A percentile compares a stretch with the other conserved stretches of the same genome.
These are phyloP conservation scores for Eucalyptus fibrosa DNA, from an alignment of 345 rosid species.

Conservation along the genomic window DNA sequence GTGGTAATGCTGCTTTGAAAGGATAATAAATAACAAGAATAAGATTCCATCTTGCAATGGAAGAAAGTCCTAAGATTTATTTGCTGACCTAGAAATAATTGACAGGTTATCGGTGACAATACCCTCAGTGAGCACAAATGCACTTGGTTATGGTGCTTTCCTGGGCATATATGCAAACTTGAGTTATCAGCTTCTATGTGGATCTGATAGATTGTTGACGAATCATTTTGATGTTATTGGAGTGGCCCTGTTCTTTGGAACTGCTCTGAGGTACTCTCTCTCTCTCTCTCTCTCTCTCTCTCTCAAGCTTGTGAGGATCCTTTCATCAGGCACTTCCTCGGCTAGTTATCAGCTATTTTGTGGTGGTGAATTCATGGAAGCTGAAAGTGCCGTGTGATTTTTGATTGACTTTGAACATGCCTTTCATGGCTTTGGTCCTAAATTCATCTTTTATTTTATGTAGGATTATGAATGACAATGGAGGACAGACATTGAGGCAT, in stretches of 20 bases:
- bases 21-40: neutral
- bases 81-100: neutral
- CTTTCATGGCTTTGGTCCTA: neutral
- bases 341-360: neutral
- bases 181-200: slow-evolving; percentile 76
- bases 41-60: neutral
- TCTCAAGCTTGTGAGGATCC: neutral
- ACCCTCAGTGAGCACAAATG: slow-evolving; percentile 54
- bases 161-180: slow-evolving; percentile 77
- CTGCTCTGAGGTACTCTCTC: slow-evolving; percentile 61
- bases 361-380: neutral
- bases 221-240: slow-evolving; percentile 95
- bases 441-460: neutral
- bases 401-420: neutral
- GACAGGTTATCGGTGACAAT: slow-evolving; percentile 69
- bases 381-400: neutral
- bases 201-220: slow-evolving; percentile 58
- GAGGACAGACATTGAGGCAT: slow-evolving; percentile 63
- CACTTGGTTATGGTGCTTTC: slow-evolving; percentile 86
- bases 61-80: neutral
- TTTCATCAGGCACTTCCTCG: neutral
- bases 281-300: neutral
- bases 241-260: slow-evolving; percentile 74
- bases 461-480: slow-evolving; percentile 67
- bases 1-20: neutral